Base-by-base conservation (phyloP, 2,329 filamentous ascomycete species). In the Magnaporthales sp. region DNA sequence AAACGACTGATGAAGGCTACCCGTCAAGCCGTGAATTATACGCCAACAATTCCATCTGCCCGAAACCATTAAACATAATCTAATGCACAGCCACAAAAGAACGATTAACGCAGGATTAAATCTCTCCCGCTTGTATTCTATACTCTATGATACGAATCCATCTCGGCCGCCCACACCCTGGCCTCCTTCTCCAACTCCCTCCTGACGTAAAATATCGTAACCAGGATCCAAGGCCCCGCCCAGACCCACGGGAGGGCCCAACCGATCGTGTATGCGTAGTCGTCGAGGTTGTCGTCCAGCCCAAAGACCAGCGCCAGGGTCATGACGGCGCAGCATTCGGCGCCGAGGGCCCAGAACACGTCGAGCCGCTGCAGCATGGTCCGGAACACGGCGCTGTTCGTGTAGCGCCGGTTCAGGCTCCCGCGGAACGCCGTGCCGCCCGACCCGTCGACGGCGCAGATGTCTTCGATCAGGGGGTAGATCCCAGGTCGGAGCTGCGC, bases 401-500 rank as follows among this genome's bases (percentile, higher is more conserved):
- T 76, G 69, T 86, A 87, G 68, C 84, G 77, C 54, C 77, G 80
- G 64, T 80, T 76, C 24, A 87, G 72, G 0, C 80, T 80, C 70
- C 80, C 77, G 61, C 84, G 78, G 69, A 83, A 87, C 2, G 77
- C 80, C 67, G 82, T 79, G 1, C 84, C 84, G 10, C 85, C 87
- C 3, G 81, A 83, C 24, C 86, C 88, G 72, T 90, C 89, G 56
- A 91, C 88, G 4, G 86, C 87, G 15, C 89, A 82, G 27, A 89
- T 81, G 71, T 91, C 88, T 75, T 91, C 88, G 29, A 90, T 84
- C 31, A 90, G 80, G 64, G 88, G 88, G 70, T 89, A 88, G 1
- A 85, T 80, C 2, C 85, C 83, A 0, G 88, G 88, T 3, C 84
- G 81, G 67, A 89, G 84, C 73, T 79, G 77, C 19, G 80, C 81